Percentiles rank a stretch among this genome's conserved stretches.
These are phyloP conservation scores for Phytophthora vignae DNA, from an alignment of 352 stramenopile species.

Conservation along the genomic window DNA sequence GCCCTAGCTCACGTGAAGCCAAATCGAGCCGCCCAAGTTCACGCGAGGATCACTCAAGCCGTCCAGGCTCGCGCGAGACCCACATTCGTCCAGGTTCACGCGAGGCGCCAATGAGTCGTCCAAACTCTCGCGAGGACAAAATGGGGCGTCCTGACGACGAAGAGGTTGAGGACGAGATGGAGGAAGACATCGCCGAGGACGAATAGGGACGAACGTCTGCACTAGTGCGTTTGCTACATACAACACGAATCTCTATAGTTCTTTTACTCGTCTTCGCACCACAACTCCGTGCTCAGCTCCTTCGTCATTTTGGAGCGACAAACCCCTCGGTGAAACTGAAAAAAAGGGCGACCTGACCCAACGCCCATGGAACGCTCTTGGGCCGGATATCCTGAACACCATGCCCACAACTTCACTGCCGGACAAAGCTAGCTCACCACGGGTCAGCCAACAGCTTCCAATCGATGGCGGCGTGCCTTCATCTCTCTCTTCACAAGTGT, in stretches of 20 bases:
- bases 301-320: conserved; percentile 4
- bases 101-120: conserved; percentile 30
- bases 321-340: conserved; percentile 14
- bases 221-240: conserved; percentile 13
- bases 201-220: conserved; percentile 39
- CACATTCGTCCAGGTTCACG: conserved; percentile 23
- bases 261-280: background rate
- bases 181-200: conserved; percentile 84
- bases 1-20: conserved; percentile 32
- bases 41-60: conserved; percentile 23
- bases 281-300: background rate
- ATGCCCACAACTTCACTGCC: conserved; percentile 16
- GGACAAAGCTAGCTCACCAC: conserved; percentile 2
- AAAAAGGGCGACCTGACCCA: background rate
- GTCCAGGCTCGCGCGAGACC: conserved; percentile 29
- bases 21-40: conserved; percentile 26
- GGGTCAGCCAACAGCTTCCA: background rate
- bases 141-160: conserved; percentile 30
- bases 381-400: background rate
- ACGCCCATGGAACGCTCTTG: conserved; percentile 7
- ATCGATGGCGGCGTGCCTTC: background rate
- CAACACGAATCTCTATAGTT: conserved; percentile 14
- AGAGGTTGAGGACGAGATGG: conserved; percentile 76
- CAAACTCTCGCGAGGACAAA: conserved; percentile 47
- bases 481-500: background rate